Evolutionary conservation across 2,329 filamentous ascomycete genomes (phyloP).

Genomic region (Coniochaeta hoffmannii): DNA sequence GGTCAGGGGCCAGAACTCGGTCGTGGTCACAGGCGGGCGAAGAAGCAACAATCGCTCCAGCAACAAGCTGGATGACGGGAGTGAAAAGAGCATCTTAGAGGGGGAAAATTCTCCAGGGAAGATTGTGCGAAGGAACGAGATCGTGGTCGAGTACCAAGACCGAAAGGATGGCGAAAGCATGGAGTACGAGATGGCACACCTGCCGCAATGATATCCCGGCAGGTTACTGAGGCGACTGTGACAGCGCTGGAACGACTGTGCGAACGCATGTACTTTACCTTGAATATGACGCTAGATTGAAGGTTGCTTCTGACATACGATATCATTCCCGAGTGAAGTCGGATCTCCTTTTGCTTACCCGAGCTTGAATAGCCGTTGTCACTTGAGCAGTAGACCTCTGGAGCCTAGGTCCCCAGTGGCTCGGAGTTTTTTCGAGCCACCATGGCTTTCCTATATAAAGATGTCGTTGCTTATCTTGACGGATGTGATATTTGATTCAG

Average conservation of each 20-base stretch:
- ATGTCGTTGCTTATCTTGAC: no score
- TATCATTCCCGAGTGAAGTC: no score
- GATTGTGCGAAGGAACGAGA: neutral
- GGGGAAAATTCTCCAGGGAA: neutral
- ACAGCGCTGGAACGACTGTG: neutral
- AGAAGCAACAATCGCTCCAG: neutral
- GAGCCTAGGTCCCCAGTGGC: no score
- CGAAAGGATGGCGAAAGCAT: constrained; percentile 1
- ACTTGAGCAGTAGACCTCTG: no score
- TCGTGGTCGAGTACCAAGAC: constrained; percentile 2
- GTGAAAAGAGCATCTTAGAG: constrained; percentile 3
- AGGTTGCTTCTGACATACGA: no score
- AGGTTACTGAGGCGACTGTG: neutral
- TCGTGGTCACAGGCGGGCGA: neutral
- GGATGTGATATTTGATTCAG: no score
- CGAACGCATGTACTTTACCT: no score
- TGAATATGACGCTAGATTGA: no score
- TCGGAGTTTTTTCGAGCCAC: no score
- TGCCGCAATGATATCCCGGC: neutral
- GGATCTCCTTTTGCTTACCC: no score
- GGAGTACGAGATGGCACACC: neutral
- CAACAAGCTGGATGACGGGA: neutral
- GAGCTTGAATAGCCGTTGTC: no score
- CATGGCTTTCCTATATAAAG: no score
- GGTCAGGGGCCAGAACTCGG: neutral